These are phyloP conservation scores for Eucalyptus polyanthemos DNA, from an alignment of 345 rosid species.

Conservation along the genomic window DNA sequence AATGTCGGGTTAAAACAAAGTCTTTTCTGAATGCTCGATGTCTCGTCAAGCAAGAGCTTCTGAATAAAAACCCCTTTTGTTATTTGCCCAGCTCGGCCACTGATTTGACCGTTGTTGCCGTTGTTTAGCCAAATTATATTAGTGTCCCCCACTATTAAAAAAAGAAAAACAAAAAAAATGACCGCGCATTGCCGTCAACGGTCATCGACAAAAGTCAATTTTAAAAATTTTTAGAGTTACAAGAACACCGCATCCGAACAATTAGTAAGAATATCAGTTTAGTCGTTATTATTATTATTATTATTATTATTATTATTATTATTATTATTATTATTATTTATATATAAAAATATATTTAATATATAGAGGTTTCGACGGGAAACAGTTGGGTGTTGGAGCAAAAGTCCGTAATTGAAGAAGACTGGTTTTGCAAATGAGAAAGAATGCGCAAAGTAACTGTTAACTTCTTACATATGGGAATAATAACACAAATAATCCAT, in stretches of 20 bases:
- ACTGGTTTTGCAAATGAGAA: neutral
- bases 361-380: neutral
- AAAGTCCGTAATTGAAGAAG: neutral
- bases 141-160: neutral
- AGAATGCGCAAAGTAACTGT: rapidly evolving
- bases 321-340: too few species aligned
- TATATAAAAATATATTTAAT: too few species aligned
- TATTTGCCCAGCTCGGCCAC: neutral
- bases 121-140: neutral
- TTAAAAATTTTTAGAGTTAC: too few species aligned
- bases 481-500: too few species aligned
- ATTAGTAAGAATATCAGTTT: too few species aligned
- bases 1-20: neutral
- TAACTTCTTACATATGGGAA: too few species aligned
- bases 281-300: too few species aligned
- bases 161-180: too few species aligned
- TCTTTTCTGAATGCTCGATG: neutral
- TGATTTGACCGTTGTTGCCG: neutral
- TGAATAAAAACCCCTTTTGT: neutral
- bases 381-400: neutral
- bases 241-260: too few species aligned
- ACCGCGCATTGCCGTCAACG: neutral
- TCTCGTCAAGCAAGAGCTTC: neutral
- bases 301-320: too few species aligned
- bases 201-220: neutral